Evolutionary conservation across 164 flowering plant genomes (phyloP).

Genomic region (Nymphaea colorata): DNA sequence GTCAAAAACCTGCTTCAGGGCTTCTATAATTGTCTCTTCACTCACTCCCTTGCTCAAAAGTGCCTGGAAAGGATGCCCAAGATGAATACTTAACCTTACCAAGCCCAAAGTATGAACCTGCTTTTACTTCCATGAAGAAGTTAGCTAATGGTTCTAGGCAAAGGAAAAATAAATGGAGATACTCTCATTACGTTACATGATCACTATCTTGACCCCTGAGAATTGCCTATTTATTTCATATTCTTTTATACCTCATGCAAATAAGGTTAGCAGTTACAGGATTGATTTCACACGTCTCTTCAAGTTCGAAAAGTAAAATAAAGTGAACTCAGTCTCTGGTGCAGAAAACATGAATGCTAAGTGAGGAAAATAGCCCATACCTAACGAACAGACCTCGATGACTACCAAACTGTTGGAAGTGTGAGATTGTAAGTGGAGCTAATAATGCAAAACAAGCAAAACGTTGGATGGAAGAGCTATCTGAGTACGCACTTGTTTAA

Average conservation of each 20-base stretch:
- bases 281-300: too few relatives aligned
- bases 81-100: too few relatives aligned
- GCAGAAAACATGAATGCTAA: background rate
- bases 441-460: background rate
- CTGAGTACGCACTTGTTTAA: constrained; percentile 49
- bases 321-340: background rate
- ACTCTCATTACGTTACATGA: too few relatives aligned
- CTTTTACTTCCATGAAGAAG: background rate
- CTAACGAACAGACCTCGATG: background rate
- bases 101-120: background rate
- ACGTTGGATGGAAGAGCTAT: background rate
- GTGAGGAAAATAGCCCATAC: background rate
- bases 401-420: background rate
- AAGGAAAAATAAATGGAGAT: too few relatives aligned
- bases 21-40: constrained; percentile 40
- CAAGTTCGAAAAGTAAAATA: background rate
- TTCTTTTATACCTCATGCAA: too few relatives aligned
- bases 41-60: constrained; percentile 55
- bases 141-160: background rate
- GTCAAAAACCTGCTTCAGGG: constrained; percentile 51
- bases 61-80: constrained; percentile 29
- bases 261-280: too few relatives aligned
- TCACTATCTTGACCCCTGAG: too few relatives aligned
- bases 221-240: too few relatives aligned
- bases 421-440: background rate